These are phyloP conservation scores for Geotrichum fermentans DNA, from an alignment of 1,139 yeast genomes.

Conservation along the genomic window DNA sequence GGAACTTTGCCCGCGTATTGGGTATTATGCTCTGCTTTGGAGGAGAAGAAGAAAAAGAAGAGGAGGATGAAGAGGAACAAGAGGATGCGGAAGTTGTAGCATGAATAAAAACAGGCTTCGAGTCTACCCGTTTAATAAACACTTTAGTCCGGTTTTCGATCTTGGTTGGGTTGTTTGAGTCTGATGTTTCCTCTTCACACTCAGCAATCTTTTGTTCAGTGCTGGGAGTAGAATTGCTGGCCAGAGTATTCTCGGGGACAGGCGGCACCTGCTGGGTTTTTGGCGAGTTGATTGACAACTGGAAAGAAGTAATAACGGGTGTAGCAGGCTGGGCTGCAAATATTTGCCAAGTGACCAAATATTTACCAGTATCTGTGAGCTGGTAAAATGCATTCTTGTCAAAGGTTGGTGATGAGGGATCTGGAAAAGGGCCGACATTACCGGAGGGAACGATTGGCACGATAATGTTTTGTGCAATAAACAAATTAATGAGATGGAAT, in stretches of 20 bases:
- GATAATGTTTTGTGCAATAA: constrained; percentile 50
- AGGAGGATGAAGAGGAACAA: not conserved
- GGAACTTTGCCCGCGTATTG: too few relatives aligned
- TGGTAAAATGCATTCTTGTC: constrained; percentile 24
- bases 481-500: constrained; percentile 50
- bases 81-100: not conserved
- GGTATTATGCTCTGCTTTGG: too few relatives aligned
- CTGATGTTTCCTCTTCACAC: not conserved
- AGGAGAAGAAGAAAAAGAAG: not conserved
- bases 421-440: not conserved
- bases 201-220: too few relatives aligned
- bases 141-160: not conserved
- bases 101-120: not conserved
- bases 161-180: not conserved
- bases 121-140: not conserved
- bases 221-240: not conserved
- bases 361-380: constrained; percentile 24
- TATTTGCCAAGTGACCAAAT: constrained; percentile 9
- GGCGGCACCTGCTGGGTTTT: not conserved
- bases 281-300: too few relatives aligned
- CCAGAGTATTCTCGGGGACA: not conserved
- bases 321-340: constrained; percentile 1
- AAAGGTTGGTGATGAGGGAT: not conserved
- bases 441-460: constrained; percentile 22
- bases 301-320: not conserved